phyloP scores from a whole-genome alignment of 768 basidiomycete species.

The Amanita rubescens region DNA sequence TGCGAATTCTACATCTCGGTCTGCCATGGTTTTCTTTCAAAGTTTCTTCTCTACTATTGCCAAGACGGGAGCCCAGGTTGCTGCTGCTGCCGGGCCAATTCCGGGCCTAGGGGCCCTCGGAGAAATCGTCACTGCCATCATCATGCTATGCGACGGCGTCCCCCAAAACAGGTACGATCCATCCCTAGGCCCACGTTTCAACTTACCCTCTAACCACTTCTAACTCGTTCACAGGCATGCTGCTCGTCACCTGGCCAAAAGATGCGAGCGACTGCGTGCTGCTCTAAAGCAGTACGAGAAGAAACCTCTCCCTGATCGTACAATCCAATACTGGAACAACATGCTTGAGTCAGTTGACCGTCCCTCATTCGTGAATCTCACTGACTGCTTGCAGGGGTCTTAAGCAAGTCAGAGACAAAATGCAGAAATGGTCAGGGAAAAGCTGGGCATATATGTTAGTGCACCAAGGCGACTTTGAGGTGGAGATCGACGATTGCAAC shows the following conservation, averaged over 20 bases:
- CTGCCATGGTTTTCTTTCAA: no score
- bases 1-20: no score
- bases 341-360: constrained; percentile 16
- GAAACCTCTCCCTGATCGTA: constrained; percentile 24
- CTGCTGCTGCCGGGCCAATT: constrained; percentile 41
- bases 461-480: constrained; percentile 36
- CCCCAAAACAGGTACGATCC: constrained; percentile 34
- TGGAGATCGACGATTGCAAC: constrained; percentile 40
- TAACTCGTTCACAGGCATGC: constrained; percentile 25
- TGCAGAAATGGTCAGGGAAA: constrained; percentile 38
- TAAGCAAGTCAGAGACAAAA: constrained; percentile 27
- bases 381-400: constrained; percentile 10
- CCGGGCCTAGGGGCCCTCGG: constrained; percentile 39
- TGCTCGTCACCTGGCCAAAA: constrained; percentile 36
- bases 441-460: constrained; percentile 34
- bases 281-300: constrained; percentile 27
- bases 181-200: constrained; percentile 5
- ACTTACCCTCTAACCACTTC: no score
- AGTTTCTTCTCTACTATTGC: neutral
- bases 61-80: constrained; percentile 27
- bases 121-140: constrained; percentile 34
- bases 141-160: constrained; percentile 41
- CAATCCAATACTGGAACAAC: constrained; percentile 25
- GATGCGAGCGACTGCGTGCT: constrained; percentile 36
- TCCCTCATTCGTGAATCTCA: neutral